Evolutionary conservation across 2,329 filamentous ascomycete genomes (phyloP).

Genomic region (Aspergillus glaucus): DNA sequence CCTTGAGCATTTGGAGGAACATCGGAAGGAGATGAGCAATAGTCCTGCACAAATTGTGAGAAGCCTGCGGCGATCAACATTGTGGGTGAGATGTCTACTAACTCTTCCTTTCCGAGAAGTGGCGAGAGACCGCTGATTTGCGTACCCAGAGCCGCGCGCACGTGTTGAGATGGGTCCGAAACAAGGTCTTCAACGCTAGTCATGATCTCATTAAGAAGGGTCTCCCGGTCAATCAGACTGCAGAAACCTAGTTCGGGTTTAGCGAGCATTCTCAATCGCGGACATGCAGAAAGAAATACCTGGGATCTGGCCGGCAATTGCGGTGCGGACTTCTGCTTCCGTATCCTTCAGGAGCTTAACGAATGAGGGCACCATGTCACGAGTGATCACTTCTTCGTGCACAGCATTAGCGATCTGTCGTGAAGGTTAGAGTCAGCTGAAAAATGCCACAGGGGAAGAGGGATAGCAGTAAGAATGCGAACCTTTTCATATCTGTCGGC

Average conservation of each 20-base stretch:
- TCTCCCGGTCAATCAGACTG: constrained; percentile 75
- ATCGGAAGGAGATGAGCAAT: constrained; percentile 95
- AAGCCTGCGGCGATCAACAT: not conserved
- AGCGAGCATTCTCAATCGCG: constrained; percentile 9
- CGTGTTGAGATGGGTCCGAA: constrained; percentile 92
- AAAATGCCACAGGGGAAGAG: not conserved
- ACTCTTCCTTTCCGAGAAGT: constrained; percentile 97
- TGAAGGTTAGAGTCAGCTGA: constrained; percentile 9
- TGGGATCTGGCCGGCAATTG: constrained; percentile 94
- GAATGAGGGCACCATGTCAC: constrained; percentile 92
- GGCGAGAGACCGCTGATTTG: constrained; percentile 96
- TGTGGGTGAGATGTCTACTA: constrained; percentile 32
- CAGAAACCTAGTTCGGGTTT: constrained; percentile 66
- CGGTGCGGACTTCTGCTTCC: constrained; percentile 93
- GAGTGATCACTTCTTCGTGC: constrained; percentile 88
- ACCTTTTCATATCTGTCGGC: constrained; percentile 98
- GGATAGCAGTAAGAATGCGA: constrained; percentile 9
- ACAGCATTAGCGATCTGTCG: constrained; percentile 91
- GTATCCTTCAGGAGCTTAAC: constrained; percentile 97
- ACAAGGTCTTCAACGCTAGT: constrained; percentile 92
- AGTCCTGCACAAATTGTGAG: constrained; percentile 53
- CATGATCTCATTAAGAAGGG: constrained; percentile 93
- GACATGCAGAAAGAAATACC: constrained; percentile 39
- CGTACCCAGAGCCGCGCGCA: constrained; percentile 87
- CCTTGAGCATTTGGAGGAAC: constrained; percentile 99